Conservation (phyloP, 805 yeast species). For the Ogataea nitratoaversa region DNA sequence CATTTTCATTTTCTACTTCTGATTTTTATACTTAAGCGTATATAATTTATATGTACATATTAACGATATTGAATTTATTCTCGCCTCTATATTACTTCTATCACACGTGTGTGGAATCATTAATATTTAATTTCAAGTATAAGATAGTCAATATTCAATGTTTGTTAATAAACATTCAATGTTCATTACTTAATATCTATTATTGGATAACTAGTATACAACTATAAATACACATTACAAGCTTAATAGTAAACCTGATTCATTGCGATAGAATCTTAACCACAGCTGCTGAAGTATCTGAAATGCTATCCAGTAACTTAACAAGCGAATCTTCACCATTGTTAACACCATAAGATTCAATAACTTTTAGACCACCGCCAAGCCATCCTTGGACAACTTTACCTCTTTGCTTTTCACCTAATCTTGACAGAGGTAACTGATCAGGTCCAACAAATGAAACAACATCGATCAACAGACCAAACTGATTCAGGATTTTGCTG, state of each 20-base stretch:
- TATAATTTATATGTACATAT: too few relatives aligned
- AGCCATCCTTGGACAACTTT: slow-evolving; percentile 57
- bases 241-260: background rate
- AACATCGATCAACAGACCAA: slow-evolving; percentile 78
- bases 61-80: too few relatives aligned
- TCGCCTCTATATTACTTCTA: too few relatives aligned
- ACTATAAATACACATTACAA: too few relatives aligned
- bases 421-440: slow-evolving; percentile 62
- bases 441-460: slow-evolving; percentile 71
- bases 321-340: slow-evolving; percentile 65
- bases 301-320: slow-evolving; percentile 53
- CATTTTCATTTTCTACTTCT: too few relatives aligned
- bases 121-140: too few relatives aligned
- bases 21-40: too few relatives aligned
- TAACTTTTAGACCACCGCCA: slow-evolving; percentile 38
- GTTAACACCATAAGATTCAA: slow-evolving; percentile 51
- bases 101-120: too few relatives aligned
- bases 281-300: slow-evolving; percentile 20
- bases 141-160: too few relatives aligned
- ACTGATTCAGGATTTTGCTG: slow-evolving; percentile 71
- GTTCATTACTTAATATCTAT: too few relatives aligned
- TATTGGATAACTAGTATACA: too few relatives aligned
- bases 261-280: background rate
- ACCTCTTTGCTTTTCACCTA: slow-evolving; percentile 75
- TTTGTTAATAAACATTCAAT: too few relatives aligned